phyloP scores from a whole-genome alignment of 2,329 filamentous ascomycete species.

The Dryadomyces quercivorus region DNA sequence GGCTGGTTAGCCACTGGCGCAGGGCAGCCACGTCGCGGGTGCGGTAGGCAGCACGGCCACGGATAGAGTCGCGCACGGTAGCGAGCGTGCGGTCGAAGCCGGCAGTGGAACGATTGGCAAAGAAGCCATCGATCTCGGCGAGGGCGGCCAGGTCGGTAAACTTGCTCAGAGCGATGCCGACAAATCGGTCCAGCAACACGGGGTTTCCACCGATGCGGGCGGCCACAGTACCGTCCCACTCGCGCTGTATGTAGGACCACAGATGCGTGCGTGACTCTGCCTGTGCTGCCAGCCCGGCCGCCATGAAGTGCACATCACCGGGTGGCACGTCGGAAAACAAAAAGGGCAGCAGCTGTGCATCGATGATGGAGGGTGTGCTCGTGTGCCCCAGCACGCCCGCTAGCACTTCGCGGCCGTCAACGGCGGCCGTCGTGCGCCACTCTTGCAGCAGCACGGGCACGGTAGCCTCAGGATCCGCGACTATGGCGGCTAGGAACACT shows the following conservation, averaged over 20 bases:
- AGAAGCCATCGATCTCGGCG: conserved; percentile 73
- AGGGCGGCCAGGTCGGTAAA: conserved; percentile 61
- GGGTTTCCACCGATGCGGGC: conserved; percentile 64
- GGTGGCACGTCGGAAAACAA: conserved; percentile 62
- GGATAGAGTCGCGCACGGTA: conserved; percentile 76
- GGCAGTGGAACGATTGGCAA: conserved; percentile 71
- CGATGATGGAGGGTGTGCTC: conserved; percentile 55
- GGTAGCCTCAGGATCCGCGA: conserved; percentile 51
- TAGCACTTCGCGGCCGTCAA: conserved; percentile 84
- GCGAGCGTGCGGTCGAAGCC: conserved; percentile 78
- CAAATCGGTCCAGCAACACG: conserved; percentile 78
- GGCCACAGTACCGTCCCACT: conserved; percentile 63
- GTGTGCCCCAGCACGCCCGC: conserved; percentile 65
- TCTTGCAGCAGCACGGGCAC: conserved; percentile 74
- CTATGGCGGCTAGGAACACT: conserved; percentile 69
- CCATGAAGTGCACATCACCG: conserved; percentile 79
- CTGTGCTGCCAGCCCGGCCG: conserved; percentile 15
- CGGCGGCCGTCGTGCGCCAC: conserved; percentile 68
- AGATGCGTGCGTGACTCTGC: conserved; percentile 47
- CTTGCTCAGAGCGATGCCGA: conserved; percentile 64
- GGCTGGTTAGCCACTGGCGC: conserved; percentile 36
- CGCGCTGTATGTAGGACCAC: conserved; percentile 75
- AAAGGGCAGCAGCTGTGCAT: conserved; percentile 57
- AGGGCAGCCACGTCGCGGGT: conserved; percentile 61
- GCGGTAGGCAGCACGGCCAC: conserved; percentile 71